These are phyloP conservation scores for Jimgerdemannia flammicorona DNA, from an alignment of 192 early-diverging fungal species.

Conservation along the genomic window DNA sequence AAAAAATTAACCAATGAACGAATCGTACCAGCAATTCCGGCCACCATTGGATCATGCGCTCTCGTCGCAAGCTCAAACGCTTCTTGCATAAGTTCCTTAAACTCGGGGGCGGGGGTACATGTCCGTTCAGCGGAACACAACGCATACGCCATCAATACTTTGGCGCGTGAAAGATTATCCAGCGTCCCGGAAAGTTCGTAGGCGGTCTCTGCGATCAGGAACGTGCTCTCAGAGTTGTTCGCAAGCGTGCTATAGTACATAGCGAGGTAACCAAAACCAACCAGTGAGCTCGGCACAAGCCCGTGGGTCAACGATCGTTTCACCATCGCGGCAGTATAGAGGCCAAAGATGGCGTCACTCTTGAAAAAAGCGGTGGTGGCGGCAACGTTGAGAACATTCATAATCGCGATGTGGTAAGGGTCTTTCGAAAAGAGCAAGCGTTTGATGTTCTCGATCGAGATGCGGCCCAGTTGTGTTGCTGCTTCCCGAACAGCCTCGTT, in stretches of 20 bases:
- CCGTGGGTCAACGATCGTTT: background rate
- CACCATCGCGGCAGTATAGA: background rate
- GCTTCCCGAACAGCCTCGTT: background rate
- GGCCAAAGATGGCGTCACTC: background rate
- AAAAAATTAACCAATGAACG: too few relatives aligned
- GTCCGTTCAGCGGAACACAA: background rate
- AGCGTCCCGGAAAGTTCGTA: background rate
- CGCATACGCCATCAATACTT: background rate
- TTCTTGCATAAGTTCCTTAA: background rate
- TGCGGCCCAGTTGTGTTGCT: background rate
- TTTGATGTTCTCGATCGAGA: background rate
- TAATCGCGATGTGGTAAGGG: background rate
- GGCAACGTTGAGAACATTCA: background rate
- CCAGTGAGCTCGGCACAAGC: background rate
- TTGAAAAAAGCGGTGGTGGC: background rate
- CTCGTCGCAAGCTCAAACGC: background rate
- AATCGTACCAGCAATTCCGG: background rate
- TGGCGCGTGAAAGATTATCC: background rate
- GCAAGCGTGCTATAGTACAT: background rate
- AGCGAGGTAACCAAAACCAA: background rate
- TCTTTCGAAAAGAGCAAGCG: background rate
- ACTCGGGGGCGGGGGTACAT: background rate
- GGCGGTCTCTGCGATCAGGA: background rate
- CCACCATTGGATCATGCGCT: background rate
- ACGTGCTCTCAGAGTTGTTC: background rate